Conservation (phyloP, 495 filamentous ascomycete genomes). For the Aspergillus diversus region DNA sequence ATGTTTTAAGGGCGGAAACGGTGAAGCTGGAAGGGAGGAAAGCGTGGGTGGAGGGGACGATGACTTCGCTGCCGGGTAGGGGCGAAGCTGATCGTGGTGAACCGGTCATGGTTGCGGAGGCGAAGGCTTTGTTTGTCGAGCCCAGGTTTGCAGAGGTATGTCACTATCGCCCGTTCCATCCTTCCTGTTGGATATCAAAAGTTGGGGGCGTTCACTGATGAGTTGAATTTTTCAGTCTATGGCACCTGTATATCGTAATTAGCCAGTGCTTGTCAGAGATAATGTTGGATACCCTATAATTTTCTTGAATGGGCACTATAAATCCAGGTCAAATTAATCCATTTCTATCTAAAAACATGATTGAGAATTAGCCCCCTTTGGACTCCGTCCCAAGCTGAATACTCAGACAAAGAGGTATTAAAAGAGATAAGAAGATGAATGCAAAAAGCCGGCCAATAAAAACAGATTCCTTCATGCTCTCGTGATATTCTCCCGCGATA, state of each 20-base stretch:
- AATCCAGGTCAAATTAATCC: slow-evolving; percentile 12
- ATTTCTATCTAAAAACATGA: slow-evolving; percentile 46
- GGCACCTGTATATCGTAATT: too few relatives aligned
- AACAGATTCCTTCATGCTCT: slow-evolving; percentile 24
- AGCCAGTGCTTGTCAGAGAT: too few relatives aligned
- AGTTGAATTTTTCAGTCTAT: background rate
- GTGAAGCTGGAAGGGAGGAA: slow-evolving; percentile 44
- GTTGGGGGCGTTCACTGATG: background rate
- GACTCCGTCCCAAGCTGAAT: slow-evolving; percentile 26
- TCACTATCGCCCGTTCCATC: slow-evolving; percentile 21
- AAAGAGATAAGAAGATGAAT: slow-evolving; percentile 18
- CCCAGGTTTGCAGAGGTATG: slow-evolving; percentile 77
- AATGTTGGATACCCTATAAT: background rate
- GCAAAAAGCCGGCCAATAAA: slow-evolving; percentile 23
- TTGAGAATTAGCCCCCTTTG: slow-evolving; percentile 18
- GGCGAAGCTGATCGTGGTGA: slow-evolving; percentile 25
- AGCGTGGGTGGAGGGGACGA: slow-evolving; percentile 45
- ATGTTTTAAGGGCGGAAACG: slow-evolving; percentile 60
- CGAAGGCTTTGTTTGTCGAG: slow-evolving; percentile 84
- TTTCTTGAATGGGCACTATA: background rate
- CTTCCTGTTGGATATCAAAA: background rate
- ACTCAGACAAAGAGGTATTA: slow-evolving; percentile 17
- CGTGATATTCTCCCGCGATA: slow-evolving; percentile 16
- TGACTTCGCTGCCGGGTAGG: slow-evolving; percentile 25
- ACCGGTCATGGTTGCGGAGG: slow-evolving; percentile 69